Evolutionary conservation across 2,329 filamentous ascomycete species (phyloP).

Genomic region (Pseudocercospora pini-densiflorae): DNA sequence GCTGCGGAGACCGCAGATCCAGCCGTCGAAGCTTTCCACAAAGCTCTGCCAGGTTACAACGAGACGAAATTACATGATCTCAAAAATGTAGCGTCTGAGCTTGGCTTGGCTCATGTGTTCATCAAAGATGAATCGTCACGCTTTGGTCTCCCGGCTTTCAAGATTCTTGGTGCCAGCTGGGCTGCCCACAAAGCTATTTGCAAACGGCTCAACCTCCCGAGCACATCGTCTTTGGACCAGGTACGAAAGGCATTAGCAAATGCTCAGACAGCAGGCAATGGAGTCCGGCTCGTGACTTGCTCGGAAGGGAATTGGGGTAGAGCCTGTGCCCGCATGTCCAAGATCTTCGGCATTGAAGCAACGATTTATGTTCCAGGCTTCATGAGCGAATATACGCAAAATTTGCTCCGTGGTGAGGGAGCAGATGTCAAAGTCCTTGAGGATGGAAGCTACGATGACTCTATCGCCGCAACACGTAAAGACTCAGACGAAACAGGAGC

Average conservation of each 20-base stretch:
- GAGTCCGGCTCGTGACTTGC: constrained; percentile 61
- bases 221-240: constrained; percentile 50
- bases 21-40: constrained; percentile 56
- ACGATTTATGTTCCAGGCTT: constrained; percentile 66
- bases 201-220: constrained; percentile 49
- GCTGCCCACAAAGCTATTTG: constrained; percentile 65
- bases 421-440: constrained; percentile 59
- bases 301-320: constrained; percentile 80
- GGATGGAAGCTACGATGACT: constrained; percentile 67
- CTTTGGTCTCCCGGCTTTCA: constrained; percentile 75
- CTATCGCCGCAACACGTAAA: constrained; percentile 58
- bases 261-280: constrained; percentile 32
- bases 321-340: constrained; percentile 71
- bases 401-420: constrained; percentile 65
- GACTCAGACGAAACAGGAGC: constrained; percentile 47
- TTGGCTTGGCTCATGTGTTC: constrained; percentile 63
- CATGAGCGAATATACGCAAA: constrained; percentile 60
- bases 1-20: constrained; percentile 18
- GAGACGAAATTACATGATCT: constrained; percentile 62
- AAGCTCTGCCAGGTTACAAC: constrained; percentile 60
- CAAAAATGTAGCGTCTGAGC: constrained; percentile 57
- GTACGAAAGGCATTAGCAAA: constrained; percentile 42
- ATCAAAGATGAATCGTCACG: constrained; percentile 74
- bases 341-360: constrained; percentile 59
- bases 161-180: constrained; percentile 81